These are phyloP conservation scores for Plectosphaerella sp. DNA, from an alignment of 2,329 filamentous ascomycete genomes.

Conservation along the genomic window DNA sequence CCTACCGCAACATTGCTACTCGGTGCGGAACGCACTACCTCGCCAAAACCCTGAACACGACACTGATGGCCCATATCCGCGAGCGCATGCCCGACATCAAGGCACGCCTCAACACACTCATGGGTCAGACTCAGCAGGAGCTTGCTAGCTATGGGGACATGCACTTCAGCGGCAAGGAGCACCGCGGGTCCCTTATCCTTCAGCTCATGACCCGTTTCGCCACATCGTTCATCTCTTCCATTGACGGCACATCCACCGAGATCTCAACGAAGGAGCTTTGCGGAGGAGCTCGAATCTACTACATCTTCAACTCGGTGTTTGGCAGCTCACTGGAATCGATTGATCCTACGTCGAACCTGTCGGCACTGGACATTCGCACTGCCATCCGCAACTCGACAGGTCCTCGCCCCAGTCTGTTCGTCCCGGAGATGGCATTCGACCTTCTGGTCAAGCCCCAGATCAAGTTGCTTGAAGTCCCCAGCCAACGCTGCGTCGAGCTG, in stretches of 20 bases:
- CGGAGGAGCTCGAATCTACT: conserved; percentile 92
- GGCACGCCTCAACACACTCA: conserved; percentile 91
- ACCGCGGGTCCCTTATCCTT: conserved; percentile 88
- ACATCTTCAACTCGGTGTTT: conserved; percentile 99
- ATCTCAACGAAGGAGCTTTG: conserved; percentile 98
- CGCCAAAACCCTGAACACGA: conserved; percentile 91
- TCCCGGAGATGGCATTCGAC: conserved; percentile 96
- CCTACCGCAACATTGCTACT: conserved; percentile 92
- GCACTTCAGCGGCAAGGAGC: conserved; percentile 95
- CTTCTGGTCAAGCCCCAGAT: conserved; percentile 97
- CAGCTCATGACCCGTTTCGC: conserved; percentile 98
- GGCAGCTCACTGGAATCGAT: conserved; percentile 94
- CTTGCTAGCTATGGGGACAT: conserved; percentile 96
- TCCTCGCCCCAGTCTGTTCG: conserved; percentile 90
- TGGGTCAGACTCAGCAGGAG: conserved; percentile 99
- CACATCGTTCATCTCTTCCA: conserved; percentile 95
- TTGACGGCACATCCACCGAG: conserved; percentile 96
- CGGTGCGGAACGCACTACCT: conserved; percentile 92
- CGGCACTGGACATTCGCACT: conserved; percentile 90
- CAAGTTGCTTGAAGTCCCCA: conserved; percentile 90
- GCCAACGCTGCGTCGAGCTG: conserved; percentile 93
- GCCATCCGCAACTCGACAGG: conserved; percentile 98
- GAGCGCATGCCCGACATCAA: conserved; percentile 97
- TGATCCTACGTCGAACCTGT: conserved; percentile 92
- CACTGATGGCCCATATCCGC: conserved; percentile 92